Percentiles rank a stretch among this genome's conserved stretches.
Conservation (phyloP, 2,329 filamentous ascomycete species). For the Fusarium sororula region DNA sequence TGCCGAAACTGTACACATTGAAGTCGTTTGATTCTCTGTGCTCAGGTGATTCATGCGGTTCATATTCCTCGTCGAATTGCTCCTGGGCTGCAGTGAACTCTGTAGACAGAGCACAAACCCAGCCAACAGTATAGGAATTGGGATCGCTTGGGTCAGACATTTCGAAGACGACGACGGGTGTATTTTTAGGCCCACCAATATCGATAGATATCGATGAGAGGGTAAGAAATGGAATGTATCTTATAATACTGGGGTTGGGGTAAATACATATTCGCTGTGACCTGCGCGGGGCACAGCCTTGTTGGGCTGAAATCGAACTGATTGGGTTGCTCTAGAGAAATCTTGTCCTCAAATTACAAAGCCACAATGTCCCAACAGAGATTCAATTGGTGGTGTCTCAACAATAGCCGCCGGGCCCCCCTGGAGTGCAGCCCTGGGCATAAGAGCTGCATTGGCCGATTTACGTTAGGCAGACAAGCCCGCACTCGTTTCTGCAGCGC, state of each 20-base stretch:
- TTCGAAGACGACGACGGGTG: accelerated
- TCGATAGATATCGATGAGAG: neutral
- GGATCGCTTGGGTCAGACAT: neutral
- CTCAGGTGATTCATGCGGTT: accelerated
- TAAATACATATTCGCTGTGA: neutral
- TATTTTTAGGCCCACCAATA: no score
- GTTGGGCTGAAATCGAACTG: neutral
- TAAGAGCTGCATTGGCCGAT: no score
- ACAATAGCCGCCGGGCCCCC: neutral
- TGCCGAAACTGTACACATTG: neutral
- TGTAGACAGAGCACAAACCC: neutral
- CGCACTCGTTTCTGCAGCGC: neutral
- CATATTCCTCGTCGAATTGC: neutral
- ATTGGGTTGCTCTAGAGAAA: neutral
- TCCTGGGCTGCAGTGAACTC: neutral
- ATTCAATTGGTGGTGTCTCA: neutral
- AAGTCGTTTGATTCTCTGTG: accelerated
- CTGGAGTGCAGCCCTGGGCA: neutral
- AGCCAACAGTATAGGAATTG: accelerated
- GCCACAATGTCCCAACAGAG: neutral
- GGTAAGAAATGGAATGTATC: accelerated
- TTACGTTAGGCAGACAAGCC: neutral
- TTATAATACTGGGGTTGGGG: accelerated
- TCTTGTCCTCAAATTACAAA: neutral
- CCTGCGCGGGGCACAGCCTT: neutral